phyloP scores from a whole-genome alignment of 2,329 filamentous ascomycete genomes.

The Xylariaceae sp. region DNA sequence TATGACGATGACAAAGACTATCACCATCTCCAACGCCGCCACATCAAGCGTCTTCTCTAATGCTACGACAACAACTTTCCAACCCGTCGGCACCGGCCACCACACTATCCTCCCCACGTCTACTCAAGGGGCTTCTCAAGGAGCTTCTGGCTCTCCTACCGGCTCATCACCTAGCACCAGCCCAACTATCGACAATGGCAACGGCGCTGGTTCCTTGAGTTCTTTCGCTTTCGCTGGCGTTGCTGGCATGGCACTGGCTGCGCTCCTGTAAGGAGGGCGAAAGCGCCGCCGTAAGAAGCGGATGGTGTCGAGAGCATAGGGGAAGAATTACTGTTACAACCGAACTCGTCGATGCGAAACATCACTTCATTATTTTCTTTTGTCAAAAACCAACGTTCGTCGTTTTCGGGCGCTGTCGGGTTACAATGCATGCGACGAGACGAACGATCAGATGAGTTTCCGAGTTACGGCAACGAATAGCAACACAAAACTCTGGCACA shows the following conservation, averaged over 20 bases:
- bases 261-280: conserved; percentile 44
- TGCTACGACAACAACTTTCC: conserved; percentile 28
- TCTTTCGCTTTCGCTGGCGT: conserved; percentile 47
- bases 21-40: conserved; percentile 46
- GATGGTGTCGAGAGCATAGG: background rate
- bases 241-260: conserved; percentile 47
- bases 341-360: conserved; percentile 29
- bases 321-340: conserved; percentile 14
- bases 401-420: conserved; percentile 28
- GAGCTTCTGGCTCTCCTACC: conserved; percentile 25
- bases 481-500: conserved; percentile 16
- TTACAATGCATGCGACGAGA: conserved; percentile 30
- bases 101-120: conserved; percentile 26
- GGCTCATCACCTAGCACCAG: conserved; percentile 31
- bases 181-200: conserved; percentile 37
- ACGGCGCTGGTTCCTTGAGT: conserved; percentile 43
- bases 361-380: conserved; percentile 33
- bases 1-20: conserved; percentile 47
- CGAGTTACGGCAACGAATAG: conserved; percentile 25
- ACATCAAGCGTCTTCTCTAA: conserved; percentile 27
- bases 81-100: conserved; percentile 31
- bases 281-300: conserved; percentile 8
- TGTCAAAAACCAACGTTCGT: conserved; percentile 32
- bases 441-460: conserved; percentile 26
- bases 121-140: conserved; percentile 30